These are phyloP conservation scores for Fagus sylvatica DNA, from an alignment of 306 rosid species.

Conservation along the genomic window DNA sequence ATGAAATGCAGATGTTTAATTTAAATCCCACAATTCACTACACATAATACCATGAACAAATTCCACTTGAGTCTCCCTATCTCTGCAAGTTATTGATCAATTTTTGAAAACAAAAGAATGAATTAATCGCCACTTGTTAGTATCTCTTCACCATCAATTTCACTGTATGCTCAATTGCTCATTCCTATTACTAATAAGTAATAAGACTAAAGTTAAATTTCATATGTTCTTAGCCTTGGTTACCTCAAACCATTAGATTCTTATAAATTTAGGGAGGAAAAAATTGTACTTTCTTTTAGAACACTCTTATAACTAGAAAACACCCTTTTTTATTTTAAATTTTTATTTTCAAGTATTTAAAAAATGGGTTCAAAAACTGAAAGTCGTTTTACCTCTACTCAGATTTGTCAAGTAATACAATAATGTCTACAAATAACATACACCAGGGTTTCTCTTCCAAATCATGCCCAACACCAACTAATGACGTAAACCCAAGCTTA, in stretches of 20 bases:
- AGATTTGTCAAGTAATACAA: neutral
- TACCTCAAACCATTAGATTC: neutral
- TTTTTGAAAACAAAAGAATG: neutral
- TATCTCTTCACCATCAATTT: neutral
- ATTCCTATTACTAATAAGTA: neutral
- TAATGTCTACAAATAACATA: neutral
- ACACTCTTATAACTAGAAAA: no score
- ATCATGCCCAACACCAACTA: neutral
- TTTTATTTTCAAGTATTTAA: no score
- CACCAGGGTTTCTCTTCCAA: neutral
- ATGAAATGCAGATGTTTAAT: neutral
- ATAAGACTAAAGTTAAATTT: neutral
- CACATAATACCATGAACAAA: no score
- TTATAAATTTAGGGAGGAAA: no score
- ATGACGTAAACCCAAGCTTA: neutral
- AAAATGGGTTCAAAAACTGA: no score
- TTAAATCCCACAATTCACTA: neutral
- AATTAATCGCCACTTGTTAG: neutral
- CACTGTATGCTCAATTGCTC: neutral
- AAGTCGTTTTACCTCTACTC: neutral
- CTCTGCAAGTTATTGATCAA: neutral
- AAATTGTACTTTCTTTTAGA: no score
- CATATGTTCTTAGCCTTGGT: neutral
- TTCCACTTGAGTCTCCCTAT: neutral
- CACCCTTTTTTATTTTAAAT: no score